phyloP scores from a whole-genome alignment of 106 monocot genomes.

The Apostasia shenzhenica region DNA sequence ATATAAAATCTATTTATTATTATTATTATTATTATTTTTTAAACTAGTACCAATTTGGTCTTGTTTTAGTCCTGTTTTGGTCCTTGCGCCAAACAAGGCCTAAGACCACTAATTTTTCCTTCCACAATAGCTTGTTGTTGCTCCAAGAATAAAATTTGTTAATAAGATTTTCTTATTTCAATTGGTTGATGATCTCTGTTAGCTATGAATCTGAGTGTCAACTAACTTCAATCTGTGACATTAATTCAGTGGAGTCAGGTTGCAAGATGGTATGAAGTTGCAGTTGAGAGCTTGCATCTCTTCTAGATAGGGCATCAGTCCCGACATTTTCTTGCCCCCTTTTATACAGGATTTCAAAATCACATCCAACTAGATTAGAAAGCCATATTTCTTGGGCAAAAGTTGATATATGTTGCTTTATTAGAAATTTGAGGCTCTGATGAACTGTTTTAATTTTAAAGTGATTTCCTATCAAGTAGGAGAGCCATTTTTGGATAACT shows the following conservation, averaged over 20 bases:
- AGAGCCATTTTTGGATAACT: too few species aligned
- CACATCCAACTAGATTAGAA: background rate
- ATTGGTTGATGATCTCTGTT: background rate
- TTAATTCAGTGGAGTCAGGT: too few species aligned
- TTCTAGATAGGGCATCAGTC: background rate
- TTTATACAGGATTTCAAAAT: constrained; percentile 6
- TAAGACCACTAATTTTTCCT: background rate
- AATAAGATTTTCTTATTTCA: too few species aligned
- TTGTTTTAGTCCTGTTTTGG: too few species aligned
- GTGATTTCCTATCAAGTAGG: background rate
- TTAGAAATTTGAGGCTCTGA: background rate
- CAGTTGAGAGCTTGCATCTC: too few species aligned
- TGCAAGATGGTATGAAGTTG: background rate
- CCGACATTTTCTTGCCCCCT: background rate
- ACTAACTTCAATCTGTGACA: too few species aligned
- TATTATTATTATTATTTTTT: too few species aligned
- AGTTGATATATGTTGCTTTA: background rate
- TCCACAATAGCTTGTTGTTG: background rate
- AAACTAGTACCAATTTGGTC: too few species aligned
- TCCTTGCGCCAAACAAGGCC: too few species aligned
- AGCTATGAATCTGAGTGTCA: background rate
- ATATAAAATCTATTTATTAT: too few species aligned
- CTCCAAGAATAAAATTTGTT: too few species aligned
- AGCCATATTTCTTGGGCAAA: background rate
- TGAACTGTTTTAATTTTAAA: constrained; percentile 4